Evolutionary conservation across 1,139 yeast species (phyloP), one percentile per base, ranked within the genome.

Genomic region (Scheffersomyces stambukii): DNA sequence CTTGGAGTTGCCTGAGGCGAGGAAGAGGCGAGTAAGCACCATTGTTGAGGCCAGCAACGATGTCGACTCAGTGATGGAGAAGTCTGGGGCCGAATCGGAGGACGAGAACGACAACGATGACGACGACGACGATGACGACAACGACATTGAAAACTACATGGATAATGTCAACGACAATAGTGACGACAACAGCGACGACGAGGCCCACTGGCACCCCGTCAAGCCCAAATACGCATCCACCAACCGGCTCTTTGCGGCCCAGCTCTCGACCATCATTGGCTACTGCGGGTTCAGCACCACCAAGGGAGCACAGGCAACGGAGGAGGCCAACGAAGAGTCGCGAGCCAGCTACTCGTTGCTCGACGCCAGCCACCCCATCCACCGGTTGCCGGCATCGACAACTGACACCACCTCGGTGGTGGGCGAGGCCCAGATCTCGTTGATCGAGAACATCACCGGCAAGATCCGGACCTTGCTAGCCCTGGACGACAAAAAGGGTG

Each of bases 391-490:
- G 14, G 37, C 52, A 12, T 42, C 49, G 15, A 32, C 40, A 15
- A 46, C 45, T 24, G 42, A 39, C 17, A 22, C 38, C 16, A 49
- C 45, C 25, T 79, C 84, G 3, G 78, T 79, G 3, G 77, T 80
- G 22, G 75, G 77, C 19, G 73, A 72, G 12, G 55, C 60, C 8
- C 84, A 79, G 42, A 55, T 77, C 21, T 54, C 60, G 23, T 44
- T 77, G 30, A 74, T 79, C 29, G 67, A 74, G 32, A 54, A 58
- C 22, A 51, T 77, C 41, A 64, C 71, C 26, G 64, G 54, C 16
- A 69, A 67, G 63, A 68, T 49, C 45, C 48, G 38, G 42, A 44
- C 36, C 39, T 50, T 37, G 37, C 45, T 33, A 35, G 52, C 4
- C 8, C 5, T 42, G 38, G 42, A 49, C 15, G 49, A 48, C 13